phyloP scores from a whole-genome alignment of 2,329 filamentous ascomycete species.

The Aspergillus bombycis region DNA sequence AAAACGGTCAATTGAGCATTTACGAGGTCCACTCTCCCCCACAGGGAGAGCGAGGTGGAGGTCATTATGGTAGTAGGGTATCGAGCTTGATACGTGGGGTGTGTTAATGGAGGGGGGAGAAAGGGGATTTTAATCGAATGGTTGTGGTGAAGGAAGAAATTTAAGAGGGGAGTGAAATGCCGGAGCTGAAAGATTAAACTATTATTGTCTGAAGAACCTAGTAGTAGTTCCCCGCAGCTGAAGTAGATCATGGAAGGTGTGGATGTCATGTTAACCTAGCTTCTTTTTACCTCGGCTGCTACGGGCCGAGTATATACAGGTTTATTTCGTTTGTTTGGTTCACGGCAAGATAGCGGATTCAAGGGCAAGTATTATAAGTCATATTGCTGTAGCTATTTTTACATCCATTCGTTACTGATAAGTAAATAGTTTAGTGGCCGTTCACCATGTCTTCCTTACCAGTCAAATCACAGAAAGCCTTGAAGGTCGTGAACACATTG shows the following conservation, averaged over 20 bases:
- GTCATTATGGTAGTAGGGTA: constrained; percentile 14
- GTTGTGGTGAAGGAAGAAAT: not conserved
- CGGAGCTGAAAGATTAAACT: not conserved
- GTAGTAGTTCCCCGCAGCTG: constrained; percentile 2
- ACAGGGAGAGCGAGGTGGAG: constrained; percentile 31
- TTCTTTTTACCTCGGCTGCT: constrained; percentile 5
- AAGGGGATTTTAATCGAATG: not conserved
- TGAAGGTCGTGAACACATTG: constrained; percentile 83
- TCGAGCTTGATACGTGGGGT: not conserved
- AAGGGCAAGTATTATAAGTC: not conserved
- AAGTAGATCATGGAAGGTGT: not conserved
- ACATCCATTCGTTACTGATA: not conserved
- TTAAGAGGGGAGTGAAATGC: not conserved
- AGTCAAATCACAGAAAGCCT: constrained; percentile 87
- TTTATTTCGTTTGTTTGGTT: not conserved
- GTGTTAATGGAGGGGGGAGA: not conserved
- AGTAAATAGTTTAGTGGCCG: constrained; percentile 29
- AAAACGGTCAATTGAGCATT: constrained; percentile 31
- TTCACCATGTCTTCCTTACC: constrained; percentile 46
- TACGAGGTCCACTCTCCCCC: constrained; percentile 39
- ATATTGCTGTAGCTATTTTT: not conserved
- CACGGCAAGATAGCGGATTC: not conserved
- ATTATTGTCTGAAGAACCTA: not conserved
- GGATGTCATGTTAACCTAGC: not conserved
- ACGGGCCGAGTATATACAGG: not conserved